Conservation (phyloP, 139 green algal species). For the Closterium sp. region DNA sequence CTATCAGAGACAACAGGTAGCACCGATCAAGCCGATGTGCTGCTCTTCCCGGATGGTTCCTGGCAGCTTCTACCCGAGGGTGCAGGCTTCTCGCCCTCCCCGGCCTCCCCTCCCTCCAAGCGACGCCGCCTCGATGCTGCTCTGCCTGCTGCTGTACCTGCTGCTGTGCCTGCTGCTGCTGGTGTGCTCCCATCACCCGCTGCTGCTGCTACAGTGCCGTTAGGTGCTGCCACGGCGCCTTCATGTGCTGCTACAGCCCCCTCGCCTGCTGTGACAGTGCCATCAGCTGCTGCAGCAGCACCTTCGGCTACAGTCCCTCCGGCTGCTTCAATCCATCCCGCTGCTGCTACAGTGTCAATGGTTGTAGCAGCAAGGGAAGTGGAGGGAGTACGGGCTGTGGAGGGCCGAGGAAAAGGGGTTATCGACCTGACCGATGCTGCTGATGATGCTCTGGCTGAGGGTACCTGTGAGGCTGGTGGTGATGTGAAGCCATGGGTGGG, state of each 20-base stretch:
- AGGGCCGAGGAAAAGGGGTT: neutral
- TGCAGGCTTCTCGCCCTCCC: neutral
- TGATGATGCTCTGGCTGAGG: neutral
- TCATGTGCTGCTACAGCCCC: no score
- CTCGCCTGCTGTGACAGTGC: no score
- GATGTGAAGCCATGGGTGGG: neutral
- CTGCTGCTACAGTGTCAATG: no score
- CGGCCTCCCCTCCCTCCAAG: neutral
- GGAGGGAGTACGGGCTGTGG: neutral
- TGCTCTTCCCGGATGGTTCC: neutral
- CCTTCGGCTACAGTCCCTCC: no score
- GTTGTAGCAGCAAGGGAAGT: neutral
- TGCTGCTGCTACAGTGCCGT: neutral
- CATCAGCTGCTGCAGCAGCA: no score
- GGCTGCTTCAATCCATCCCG: no score
- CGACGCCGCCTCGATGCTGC: neutral
- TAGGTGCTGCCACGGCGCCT: neutral
- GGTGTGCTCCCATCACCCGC: neutral
- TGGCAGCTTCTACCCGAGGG: neutral
- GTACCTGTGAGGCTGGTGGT: neutral
- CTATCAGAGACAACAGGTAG: neutral
- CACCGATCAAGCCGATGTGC: neutral
- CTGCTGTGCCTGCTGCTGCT: neutral
- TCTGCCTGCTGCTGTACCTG: neutral
- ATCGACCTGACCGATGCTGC: neutral